These are phyloP conservation scores for Sordariomycetes sp. DNA, from an alignment of 2,329 filamentous ascomycete genomes.

Conservation along the genomic window DNA sequence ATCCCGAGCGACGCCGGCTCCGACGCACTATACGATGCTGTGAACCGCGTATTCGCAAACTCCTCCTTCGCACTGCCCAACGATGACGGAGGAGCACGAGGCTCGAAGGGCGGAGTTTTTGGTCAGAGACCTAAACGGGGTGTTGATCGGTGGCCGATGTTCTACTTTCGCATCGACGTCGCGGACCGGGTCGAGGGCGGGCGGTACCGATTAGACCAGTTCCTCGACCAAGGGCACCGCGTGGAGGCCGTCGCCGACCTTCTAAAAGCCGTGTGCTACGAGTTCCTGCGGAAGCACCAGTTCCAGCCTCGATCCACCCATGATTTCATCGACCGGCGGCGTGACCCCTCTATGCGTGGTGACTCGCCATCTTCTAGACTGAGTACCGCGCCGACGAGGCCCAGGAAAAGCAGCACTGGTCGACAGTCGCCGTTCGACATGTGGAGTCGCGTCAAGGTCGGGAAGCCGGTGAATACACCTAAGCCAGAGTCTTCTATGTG, in stretches of 20 bases:
- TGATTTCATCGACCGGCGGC: background rate
- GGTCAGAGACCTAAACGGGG: constrained; percentile 42
- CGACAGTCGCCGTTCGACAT: constrained; percentile 18
- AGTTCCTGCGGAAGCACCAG: constrained; percentile 64
- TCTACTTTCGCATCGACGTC: constrained; percentile 56
- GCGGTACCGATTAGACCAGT: constrained; percentile 18
- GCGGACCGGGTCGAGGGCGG: constrained; percentile 1
- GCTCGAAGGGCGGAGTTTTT: background rate
- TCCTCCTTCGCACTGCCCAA: constrained; percentile 64
- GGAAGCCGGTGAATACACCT: background rate
- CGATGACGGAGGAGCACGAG: constrained; percentile 19
- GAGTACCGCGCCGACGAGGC: background rate
- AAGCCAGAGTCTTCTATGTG: background rate
- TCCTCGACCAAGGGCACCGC: constrained; percentile 34
- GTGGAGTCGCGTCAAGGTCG: constrained; percentile 19
- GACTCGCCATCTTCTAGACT: background rate
- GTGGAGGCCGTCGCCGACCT: constrained; percentile 32
- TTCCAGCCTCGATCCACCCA: constrained; percentile 37
- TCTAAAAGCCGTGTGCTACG: constrained; percentile 51
- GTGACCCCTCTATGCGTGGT: background rate
- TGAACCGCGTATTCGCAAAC: constrained; percentile 63
- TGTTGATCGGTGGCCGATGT: constrained; percentile 80
- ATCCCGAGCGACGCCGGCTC: constrained; percentile 39
- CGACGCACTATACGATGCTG: constrained; percentile 59
- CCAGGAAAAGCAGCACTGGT: background rate